phyloP scores from a whole-genome alignment of 305 asterid species.

The Plantago coronopus region DNA sequence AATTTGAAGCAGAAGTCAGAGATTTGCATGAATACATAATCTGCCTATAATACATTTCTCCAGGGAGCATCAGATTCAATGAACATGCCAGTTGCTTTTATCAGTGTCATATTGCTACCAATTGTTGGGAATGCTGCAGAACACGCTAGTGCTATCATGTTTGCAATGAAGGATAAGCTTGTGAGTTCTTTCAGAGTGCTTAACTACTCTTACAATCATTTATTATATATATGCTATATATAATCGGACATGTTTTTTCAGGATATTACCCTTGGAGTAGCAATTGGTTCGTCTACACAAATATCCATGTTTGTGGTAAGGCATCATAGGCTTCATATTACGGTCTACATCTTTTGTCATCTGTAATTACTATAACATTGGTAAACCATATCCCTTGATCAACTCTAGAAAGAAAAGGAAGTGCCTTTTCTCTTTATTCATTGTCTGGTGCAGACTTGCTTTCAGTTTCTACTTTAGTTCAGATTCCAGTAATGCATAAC shows the following conservation, averaged over 20 bases:
- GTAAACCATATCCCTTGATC: not conserved
- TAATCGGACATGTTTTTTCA: constrained; percentile 33
- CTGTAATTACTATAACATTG: not conserved
- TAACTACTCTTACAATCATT: constrained; percentile 4
- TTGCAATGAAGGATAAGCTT: constrained; percentile 97
- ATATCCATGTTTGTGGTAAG: constrained; percentile 98
- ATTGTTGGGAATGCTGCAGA: constrained; percentile 98
- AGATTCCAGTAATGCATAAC: not conserved
- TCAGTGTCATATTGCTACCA: constrained; percentile 92
- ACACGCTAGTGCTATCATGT: constrained; percentile 97
- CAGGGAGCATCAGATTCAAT: constrained; percentile 94
- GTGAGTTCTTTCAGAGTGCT: constrained; percentile 42
- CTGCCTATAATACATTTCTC: constrained; percentile 16
- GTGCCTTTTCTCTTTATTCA: not conserved
- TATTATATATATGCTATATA: constrained; percentile 1
- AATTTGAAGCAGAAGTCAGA: not conserved
- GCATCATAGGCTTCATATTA: constrained; percentile 12
- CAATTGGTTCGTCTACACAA: constrained; percentile 96
- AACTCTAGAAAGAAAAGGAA: not conserved
- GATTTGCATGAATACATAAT: not conserved
- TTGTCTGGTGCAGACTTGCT: not conserved
- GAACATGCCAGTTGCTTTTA: constrained; percentile 86
- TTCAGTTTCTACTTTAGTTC: not conserved
- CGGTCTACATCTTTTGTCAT: not conserved
- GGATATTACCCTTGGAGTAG: constrained; percentile 96